phyloP scores from a whole-genome alignment of 225 moss, liverwort and hornwort genomes.

The Polytrichum commune region DNA sequence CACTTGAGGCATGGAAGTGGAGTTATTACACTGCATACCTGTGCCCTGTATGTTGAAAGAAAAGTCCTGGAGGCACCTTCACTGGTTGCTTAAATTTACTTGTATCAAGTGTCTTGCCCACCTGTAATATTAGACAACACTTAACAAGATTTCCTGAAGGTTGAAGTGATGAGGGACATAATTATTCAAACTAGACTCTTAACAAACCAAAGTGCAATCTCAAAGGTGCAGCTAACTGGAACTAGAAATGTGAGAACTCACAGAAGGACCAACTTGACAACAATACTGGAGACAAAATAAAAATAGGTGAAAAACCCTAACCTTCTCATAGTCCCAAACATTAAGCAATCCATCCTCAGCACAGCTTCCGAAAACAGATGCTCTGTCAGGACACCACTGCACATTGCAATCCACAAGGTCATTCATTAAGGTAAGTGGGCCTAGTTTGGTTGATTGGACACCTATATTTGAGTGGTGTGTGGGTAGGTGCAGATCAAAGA shows the following conservation, averaged over 20 bases:
- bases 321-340: conserved; percentile 88
- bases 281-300: background rate
- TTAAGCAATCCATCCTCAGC: conserved; percentile 93
- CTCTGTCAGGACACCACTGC: conserved; percentile 96
- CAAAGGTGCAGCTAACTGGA: background rate
- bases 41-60: conserved; percentile 92
- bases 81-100: conserved; percentile 43
- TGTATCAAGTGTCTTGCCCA: conserved; percentile 48
- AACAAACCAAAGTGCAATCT: too few relatives aligned
- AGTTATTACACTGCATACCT: conserved; percentile 37
- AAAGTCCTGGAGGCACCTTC: conserved; percentile 66
- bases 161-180: too few relatives aligned
- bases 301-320: background rate
- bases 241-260: too few relatives aligned
- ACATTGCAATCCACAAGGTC: conserved; percentile 19
- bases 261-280: too few relatives aligned
- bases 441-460: too few relatives aligned
- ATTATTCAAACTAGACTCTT: too few relatives aligned
- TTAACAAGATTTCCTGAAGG: too few relatives aligned
- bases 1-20: background rate
- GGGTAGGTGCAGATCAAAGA: too few relatives aligned
- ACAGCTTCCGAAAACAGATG: conserved; percentile 94
- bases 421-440: background rate
- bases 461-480: too few relatives aligned
- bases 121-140: conserved; percentile 26